Conservation (phyloP, 2,329 filamentous ascomycete genomes). For the Sclerotinia sclerotiorum region DNA sequence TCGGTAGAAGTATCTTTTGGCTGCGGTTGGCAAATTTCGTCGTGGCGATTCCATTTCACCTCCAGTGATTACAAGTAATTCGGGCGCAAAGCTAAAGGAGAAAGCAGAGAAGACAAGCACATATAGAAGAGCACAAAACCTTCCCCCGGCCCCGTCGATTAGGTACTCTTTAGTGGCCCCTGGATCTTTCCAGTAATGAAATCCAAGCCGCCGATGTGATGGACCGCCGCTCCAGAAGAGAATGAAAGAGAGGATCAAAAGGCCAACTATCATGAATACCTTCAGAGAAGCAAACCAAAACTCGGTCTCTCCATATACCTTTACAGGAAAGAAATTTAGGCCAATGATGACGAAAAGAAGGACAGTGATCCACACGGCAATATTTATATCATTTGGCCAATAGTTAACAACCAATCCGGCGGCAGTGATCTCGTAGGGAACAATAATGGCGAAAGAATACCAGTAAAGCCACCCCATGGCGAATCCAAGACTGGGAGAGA, state of each 20-base stretch:
- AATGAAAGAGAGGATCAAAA: background rate
- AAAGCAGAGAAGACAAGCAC: background rate
- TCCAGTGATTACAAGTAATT: background rate
- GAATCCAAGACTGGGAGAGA: background rate
- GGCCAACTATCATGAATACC: background rate
- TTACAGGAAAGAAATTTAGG: background rate
- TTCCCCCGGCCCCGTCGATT: background rate
- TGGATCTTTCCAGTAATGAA: conserved; percentile 1
- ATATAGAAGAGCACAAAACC: background rate
- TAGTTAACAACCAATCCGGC: background rate
- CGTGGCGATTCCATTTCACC: conserved; percentile 3
- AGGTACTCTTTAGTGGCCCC: background rate
- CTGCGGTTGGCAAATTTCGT: background rate
- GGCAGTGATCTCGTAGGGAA: background rate
- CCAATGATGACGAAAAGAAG: background rate
- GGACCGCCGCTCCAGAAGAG: background rate
- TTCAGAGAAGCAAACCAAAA: background rate
- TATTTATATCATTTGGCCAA: background rate
- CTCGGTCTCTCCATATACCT: background rate
- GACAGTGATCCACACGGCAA: background rate
- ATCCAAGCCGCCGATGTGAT: background rate
- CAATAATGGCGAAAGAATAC: background rate
- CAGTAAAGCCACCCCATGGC: conserved; percentile 3
- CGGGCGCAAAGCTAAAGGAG: background rate
- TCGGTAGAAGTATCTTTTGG: background rate